Evolutionary conservation across 768 basidiomycete genomes (phyloP).

Genomic region (Pleurotus tuoliensis): DNA sequence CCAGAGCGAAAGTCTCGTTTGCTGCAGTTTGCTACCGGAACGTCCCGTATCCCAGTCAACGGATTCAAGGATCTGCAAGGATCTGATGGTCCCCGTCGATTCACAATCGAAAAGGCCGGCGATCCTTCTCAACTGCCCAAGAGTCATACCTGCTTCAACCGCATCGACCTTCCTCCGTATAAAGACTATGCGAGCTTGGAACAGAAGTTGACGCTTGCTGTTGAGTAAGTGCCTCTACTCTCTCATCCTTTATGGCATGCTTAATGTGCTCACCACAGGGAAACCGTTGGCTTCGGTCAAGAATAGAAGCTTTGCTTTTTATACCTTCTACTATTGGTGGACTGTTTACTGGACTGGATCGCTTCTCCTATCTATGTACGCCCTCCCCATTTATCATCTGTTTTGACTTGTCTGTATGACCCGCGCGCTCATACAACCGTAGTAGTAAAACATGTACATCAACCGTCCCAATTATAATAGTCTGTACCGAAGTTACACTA

Average conservation of each 20-base stretch:
- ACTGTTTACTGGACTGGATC: constrained; percentile 13
- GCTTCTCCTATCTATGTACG: constrained; percentile 7
- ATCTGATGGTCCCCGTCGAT: constrained; percentile 92
- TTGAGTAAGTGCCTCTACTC: constrained; percentile 63
- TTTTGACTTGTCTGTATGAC: background rate
- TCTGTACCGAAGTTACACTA: background rate
- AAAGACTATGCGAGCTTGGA: constrained; percentile 93
- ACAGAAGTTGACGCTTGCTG: constrained; percentile 91
- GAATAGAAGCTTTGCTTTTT: constrained; percentile 47
- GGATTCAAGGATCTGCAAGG: constrained; percentile 99
- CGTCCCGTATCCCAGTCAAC: constrained; percentile 95
- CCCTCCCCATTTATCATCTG: constrained; percentile 1
- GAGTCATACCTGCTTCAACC: constrained; percentile 94
- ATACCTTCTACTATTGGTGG: constrained; percentile 11
- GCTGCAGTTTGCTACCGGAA: constrained; percentile 95
- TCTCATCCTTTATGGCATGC: constrained; percentile 6
- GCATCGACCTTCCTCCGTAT: constrained; percentile 97
- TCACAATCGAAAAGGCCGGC: constrained; percentile 98
- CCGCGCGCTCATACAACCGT: background rate
- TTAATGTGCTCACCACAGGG: constrained; percentile 39
- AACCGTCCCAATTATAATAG: background rate
- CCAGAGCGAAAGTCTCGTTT: constrained; percentile 96
- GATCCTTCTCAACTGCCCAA: constrained; percentile 96
- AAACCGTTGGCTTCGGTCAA: constrained; percentile 93
- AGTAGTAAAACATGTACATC: background rate